Base-by-base conservation (phyloP, 1,284 basidiomycete species). In the Marasmius fiardii region DNA sequence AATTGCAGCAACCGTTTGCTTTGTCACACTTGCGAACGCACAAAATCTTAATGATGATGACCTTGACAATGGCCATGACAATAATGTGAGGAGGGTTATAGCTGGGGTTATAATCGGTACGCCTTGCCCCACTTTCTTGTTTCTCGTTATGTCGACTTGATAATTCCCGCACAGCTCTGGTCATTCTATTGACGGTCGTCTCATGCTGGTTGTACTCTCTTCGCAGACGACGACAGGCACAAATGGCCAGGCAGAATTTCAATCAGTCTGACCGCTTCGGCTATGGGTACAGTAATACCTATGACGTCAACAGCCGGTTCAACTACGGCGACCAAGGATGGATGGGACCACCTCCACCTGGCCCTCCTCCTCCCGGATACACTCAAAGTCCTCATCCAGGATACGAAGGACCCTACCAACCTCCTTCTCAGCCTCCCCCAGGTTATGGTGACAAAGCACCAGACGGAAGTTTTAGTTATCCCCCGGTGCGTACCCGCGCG, bases 331-430 rank as follows among this genome's bases (percentile, higher is more conserved):
- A 41, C 28, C 26, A 33, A 31, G 47, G 47, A 31, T 49, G 47
- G 47, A 31, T n/a, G 26, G 47, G 47, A 33, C 47, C 47, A n/a
- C 47, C 47, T 12, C 47, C 47, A 16, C 4, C 23, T 2, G 47
- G 47, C 4, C 47, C 47, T 33, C 47, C 47, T 31, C 47, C 47
- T 8, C 47, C 47, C 18, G 47, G 47, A 10, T 49, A 49, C 26
- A 49, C 26, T 11, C 47, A 24, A 12, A 18, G 26, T 4, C 47
- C 47, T 31, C 31, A 49, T 49, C 47, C 47, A 12, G 47, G 47
- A 33, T 26, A 49, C 24, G 23, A 49, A 7, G 47, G 26, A 26
- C 18, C 24, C 1, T 49, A 49, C n/a, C 44, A 21, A 26, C 44
- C 44, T 1, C 44, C 44, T 6, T 24, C 44, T n/a, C 26, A 8